Conservation (phyloP, 139 green algal genomes). For the Tetratostichococcus sp. region DNA sequence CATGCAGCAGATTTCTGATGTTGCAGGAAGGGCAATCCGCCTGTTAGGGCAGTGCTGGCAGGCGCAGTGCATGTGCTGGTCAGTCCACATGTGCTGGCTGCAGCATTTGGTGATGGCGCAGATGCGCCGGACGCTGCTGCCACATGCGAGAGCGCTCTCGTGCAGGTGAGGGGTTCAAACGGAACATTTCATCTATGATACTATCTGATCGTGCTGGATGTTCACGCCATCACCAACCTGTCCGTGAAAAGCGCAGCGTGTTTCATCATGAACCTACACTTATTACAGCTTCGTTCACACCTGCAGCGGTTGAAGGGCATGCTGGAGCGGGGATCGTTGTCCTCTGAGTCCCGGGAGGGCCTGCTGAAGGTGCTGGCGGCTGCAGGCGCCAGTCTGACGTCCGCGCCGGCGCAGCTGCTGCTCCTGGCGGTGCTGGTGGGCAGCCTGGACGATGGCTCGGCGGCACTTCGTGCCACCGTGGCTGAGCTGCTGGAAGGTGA, state of each 20-base stretch:
- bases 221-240: no score
- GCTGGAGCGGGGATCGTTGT: background rate
- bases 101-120: background rate
- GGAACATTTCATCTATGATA: no score
- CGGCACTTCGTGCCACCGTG: conserved; percentile 13
- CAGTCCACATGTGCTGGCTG: conserved; percentile 12
- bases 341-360: conserved; percentile 3
- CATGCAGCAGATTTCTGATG: background rate
- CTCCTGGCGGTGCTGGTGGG: conserved; percentile 32
- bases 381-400: conserved; percentile 5
- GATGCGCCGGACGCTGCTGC: background rate
- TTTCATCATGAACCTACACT: no score
- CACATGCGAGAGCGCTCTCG: background rate
- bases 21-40: background rate
- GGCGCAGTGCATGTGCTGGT: background rate
- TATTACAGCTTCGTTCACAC: no score
- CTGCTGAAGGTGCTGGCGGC: conserved; percentile 23
- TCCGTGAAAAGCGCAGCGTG: no score
- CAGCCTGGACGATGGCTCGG: conserved; percentile 22
- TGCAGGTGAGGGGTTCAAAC: conserved; percentile 4
- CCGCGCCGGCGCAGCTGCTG: conserved; percentile 18
- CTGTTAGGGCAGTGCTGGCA: conserved; percentile 1
- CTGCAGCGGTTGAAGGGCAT: conserved; percentile 11
- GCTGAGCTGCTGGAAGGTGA: conserved; percentile 32
- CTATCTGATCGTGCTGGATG: no score